Evolutionary conservation across 1,284 basidiomycete genomes (phyloP), one percentile per base, ranked within the genome.

Genomic region (Rhizoctonia solani): DNA sequence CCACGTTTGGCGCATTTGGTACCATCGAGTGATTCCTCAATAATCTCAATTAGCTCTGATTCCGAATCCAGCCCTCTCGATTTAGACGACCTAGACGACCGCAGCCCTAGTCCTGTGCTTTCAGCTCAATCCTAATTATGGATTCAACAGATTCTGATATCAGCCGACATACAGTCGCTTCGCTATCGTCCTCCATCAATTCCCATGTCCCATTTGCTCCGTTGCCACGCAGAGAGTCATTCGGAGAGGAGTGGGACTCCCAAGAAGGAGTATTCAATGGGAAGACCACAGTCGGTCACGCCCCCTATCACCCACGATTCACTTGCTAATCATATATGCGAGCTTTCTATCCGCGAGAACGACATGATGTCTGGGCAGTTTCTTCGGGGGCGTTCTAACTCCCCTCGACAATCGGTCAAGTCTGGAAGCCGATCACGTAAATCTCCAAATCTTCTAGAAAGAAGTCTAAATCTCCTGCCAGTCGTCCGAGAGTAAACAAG

Each of bases 211-310:
- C 27, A 13, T 61, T 46, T 23, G 30, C 46, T 11, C 11, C 5
- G 9, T 27, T n/a, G 8, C 8, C 25, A 25, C 29, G 29, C 5
- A 11, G 9, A 11, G 29, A n/a, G 5, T 14, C 23, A 23, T 23
- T 14, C 16, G 23, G 34, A 14, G 42, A 46, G 11, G n/a, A 19
- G 9, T 49, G 46, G 58, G 19, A 61, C 30, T 50, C 58, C 50
- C 44, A 46, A 19, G 44, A 30, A 3, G 58, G 58, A 16, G 58
- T 61, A 19, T 61, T 30, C 19, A 34, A 32, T 61, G 58, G 58
- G 58, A 61, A 5, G 44, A 61, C 27, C 42, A 61, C 29, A 16
- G 16, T 8, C 30, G 34, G 5, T 30, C 44, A 25, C 8, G n/a
- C 53, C 14, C 21, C 21, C 6, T 42, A 11, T 19, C 32, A 13